phyloP scores from a whole-genome alignment of 805 yeast genomes.

The Pichia cabralensis region DNA sequence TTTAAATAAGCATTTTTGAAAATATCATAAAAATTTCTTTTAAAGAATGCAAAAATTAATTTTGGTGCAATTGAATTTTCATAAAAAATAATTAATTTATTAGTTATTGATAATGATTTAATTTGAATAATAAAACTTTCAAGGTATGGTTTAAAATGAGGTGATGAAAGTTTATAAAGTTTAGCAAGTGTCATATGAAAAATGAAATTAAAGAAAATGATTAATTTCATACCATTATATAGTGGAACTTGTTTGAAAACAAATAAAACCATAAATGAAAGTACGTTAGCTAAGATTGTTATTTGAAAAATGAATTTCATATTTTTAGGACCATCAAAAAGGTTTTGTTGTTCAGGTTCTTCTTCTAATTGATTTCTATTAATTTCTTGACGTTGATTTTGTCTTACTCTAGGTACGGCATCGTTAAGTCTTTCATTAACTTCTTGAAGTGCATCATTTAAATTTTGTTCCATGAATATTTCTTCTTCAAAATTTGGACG shows the following conservation, averaged over 20 bases:
- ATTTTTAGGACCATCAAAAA: constrained; percentile 10
- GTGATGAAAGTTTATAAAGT: too few relatives aligned
- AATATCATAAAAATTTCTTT: constrained; percentile 7
- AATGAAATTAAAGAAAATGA: too few relatives aligned
- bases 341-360: constrained; percentile 4
- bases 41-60: constrained; percentile 4
- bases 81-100: too few relatives aligned
- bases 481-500: too few relatives aligned
- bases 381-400: background rate
- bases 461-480: too few relatives aligned
- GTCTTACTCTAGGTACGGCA: too few relatives aligned
- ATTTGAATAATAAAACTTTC: too few relatives aligned
- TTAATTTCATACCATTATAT: constrained; percentile 11
- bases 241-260: constrained; percentile 19
- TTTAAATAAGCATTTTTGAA: constrained; percentile 9
- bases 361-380: constrained; percentile 1
- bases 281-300: constrained; percentile 16
- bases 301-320: constrained; percentile 12
- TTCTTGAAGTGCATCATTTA: too few relatives aligned
- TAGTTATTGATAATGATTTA: too few relatives aligned
- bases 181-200: too few relatives aligned
- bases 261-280: constrained; percentile 14
- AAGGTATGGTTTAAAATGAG: too few relatives aligned
- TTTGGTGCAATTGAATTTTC: constrained; percentile 1
- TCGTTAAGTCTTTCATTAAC: too few relatives aligned